Evolutionary conservation across 2,329 filamentous ascomycete genomes (phyloP).

Genomic region (Xylariaceae sp.): DNA sequence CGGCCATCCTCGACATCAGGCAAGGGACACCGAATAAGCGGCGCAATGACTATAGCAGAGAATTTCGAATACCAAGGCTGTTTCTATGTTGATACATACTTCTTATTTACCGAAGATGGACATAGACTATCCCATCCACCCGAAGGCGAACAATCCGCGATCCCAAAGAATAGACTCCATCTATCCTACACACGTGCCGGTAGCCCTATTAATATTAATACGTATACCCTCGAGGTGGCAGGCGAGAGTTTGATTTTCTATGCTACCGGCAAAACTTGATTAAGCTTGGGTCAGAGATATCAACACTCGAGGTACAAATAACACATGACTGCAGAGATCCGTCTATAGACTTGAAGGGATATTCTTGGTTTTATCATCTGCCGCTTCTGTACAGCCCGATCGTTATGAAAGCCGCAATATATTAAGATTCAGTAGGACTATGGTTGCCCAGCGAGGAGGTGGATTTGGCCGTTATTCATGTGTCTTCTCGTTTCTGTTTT

Average conservation of each 20-base stretch:
- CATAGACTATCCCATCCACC: constrained; percentile 61
- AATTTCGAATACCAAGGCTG: not conserved
- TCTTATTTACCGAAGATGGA: constrained; percentile 55
- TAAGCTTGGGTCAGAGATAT: not conserved
- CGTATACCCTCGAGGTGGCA: constrained; percentile 41
- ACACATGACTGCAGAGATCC: not conserved
- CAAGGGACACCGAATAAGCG: constrained; percentile 5
- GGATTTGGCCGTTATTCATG: not conserved
- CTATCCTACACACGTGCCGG: not conserved
- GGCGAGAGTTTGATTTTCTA: constrained; percentile 44
- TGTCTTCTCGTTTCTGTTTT: not conserved
- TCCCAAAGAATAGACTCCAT: not conserved
- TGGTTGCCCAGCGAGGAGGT: not conserved
- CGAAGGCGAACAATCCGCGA: constrained; percentile 52
- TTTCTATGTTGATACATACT: constrained; percentile 12
- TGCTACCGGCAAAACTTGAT: not conserved
- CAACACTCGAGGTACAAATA: not conserved
- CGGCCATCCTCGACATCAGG: not conserved
- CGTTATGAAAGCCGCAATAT: not conserved
- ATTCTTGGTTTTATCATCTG: not conserved
- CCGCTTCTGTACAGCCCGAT: not conserved
- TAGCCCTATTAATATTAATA: not conserved
- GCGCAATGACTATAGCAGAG: not conserved
- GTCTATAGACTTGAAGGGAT: not conserved
- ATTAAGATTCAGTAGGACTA: not conserved